Conservation (phyloP, 2,329 filamentous ascomycete species). For the Lasiodiplodia citricola region DNA sequence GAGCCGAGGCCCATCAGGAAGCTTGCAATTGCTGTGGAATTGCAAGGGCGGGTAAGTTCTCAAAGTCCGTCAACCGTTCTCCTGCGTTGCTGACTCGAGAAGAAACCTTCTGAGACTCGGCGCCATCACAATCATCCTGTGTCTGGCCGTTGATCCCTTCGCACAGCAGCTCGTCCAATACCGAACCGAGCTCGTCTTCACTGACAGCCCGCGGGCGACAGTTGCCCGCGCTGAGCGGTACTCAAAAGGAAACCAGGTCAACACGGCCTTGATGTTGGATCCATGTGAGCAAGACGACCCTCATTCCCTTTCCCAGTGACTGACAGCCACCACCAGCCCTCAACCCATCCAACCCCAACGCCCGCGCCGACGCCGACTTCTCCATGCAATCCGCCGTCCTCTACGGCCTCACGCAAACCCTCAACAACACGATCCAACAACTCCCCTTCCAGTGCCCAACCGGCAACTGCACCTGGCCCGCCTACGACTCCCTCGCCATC, state of each 20-base stretch:
- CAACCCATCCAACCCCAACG: neutral
- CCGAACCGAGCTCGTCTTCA: neutral
- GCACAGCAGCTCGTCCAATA: conserved; percentile 15
- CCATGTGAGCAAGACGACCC: neutral
- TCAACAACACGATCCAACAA: conserved; percentile 7
- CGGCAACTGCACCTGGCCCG: conserved; percentile 27
- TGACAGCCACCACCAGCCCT: neutral
- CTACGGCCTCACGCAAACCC: conserved; percentile 14
- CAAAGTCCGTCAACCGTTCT: neutral
- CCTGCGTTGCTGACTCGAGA: neutral
- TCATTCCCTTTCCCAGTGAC: no score
- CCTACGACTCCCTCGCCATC: conserved; percentile 21
- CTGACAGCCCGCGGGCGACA: neutral
- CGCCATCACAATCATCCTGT: conserved; percentile 10
- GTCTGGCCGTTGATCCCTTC: conserved; percentile 12
- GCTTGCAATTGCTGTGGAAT: conserved; percentile 20
- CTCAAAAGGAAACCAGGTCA: conserved; percentile 4
- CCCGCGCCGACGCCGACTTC: conserved; percentile 24
- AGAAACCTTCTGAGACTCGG: conserved; percentile 3
- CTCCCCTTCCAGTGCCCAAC: conserved; percentile 22
- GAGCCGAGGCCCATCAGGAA: conserved; percentile 21
- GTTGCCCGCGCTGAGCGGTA: conserved; percentile 8
- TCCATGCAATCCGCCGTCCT: conserved; percentile 28
- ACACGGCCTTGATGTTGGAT: neutral
- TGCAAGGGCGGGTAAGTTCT: conserved; percentile 12